Base-by-base conservation (phyloP, 495 filamentous ascomycete species). In the Podospora pseudocomata region DNA sequence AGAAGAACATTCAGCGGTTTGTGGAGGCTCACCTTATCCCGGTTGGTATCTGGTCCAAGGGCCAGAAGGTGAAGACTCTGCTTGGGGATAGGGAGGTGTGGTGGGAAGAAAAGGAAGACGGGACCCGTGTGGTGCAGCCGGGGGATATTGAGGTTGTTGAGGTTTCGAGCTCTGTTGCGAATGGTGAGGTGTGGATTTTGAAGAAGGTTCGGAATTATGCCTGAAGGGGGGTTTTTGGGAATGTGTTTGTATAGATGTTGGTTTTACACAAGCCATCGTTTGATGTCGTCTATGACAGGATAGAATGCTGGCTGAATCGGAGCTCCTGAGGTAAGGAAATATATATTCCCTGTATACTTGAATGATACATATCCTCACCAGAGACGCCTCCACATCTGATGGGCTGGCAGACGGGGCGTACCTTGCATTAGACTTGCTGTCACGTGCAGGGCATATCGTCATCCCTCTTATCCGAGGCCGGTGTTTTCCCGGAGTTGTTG, bases 1-100 rank as follows among this genome's bases (percentile, higher is more conserved):
- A 87, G 55, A 81, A 79, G 66, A 99, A 99, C 74, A 72, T 98
- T 73, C 85, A 87, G 74, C 81, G 86, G 49, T 97, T 98, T 77
- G 92, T 96, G 0, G 90, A 97, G 80, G 90, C 90, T 15, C 95
- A 99, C 79, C 83, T 97, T 53, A 80, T 97, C 0, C 86, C 87
- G 16, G 80, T 79, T 16, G 91, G 86, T 71, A 94, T 94, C 2
- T 98, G 96, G 95, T 80, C 80, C 65, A 89, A 91, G 74, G 87
- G 87, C 0, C 84, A 91, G 76, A 94, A 92, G 77, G 84, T 86
- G 0, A 85, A 87, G 78, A 90, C 91, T 0, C 82, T 86, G 4
- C 93, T 92, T 3, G 81, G 77, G 0, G 80, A 79, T 67, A 85
- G 85, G 65, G 88, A 89, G 70, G 74, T 98, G 32, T 96, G 89